Percentiles rank a stretch among this genome's conserved stretches.
phyloP scores from a whole-genome alignment of 202 grass and related monocot species.

The Panicum hallii region DNA sequence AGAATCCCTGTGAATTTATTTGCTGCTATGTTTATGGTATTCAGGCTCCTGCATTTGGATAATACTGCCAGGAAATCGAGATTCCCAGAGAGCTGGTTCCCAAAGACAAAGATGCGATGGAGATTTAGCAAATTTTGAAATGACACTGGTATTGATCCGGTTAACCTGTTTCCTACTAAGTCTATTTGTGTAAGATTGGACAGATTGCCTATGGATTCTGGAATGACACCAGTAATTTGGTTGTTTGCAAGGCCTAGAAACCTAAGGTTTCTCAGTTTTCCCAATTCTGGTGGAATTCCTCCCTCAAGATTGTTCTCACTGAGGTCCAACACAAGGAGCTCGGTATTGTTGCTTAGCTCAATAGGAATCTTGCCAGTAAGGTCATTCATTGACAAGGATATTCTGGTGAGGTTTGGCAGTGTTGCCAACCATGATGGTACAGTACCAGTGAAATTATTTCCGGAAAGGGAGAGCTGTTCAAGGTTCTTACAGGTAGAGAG shows the following conservation, averaged over 20 bases:
- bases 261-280: slow-evolving; percentile 32
- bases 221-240: slow-evolving; percentile 52
- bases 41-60: slow-evolving; percentile 52
- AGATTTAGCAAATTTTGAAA: slow-evolving; percentile 48
- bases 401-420: slow-evolving; percentile 10
- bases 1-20: slow-evolving; percentile 46
- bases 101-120: neutral
- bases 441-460: slow-evolving; percentile 53
- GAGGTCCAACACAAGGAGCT: slow-evolving; percentile 49
- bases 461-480: neutral
- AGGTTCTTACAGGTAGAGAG: slow-evolving; percentile 40
- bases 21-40: slow-evolving; percentile 18
- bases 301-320: slow-evolving; percentile 50
- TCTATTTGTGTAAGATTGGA: slow-evolving; percentile 34
- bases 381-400: slow-evolving; percentile 50
- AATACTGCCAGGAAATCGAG: slow-evolving; percentile 54
- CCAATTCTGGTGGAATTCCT: slow-evolving; percentile 49
- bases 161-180: slow-evolving; percentile 27
- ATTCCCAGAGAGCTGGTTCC: slow-evolving; percentile 54
- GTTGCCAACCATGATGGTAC: slow-evolving; percentile 53
- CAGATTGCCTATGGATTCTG: slow-evolving; percentile 56
- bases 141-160: slow-evolving; percentile 48
- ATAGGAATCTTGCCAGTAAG: slow-evolving; percentile 56
- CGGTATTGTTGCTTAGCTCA: slow-evolving; percentile 54
- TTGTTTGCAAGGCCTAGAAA: slow-evolving; percentile 51